Conservation (phyloP, 805 yeast genomes). For the Saccharomycopsis lassenensis region DNA sequence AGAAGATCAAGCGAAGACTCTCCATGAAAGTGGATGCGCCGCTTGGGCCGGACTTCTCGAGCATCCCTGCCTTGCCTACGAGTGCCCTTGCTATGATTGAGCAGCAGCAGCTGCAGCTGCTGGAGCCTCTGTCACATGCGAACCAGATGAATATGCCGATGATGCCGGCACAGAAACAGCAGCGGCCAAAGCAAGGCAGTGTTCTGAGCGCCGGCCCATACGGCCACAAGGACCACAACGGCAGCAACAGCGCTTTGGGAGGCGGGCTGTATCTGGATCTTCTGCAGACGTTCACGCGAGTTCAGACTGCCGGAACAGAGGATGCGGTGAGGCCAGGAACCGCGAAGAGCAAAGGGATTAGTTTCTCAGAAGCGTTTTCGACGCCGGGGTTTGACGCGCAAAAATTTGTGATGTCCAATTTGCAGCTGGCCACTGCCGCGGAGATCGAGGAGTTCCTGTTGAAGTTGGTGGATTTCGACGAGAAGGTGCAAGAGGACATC, state of each 20-base stretch:
- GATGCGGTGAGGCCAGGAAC: conserved; percentile 20
- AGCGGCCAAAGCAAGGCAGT: not conserved
- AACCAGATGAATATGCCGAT: conserved; percentile 6
- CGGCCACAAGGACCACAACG: conserved; percentile 22
- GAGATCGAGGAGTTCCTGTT: conserved; percentile 63
- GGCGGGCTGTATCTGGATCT: no score
- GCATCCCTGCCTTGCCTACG: conserved; percentile 16
- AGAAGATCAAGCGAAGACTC: conserved; percentile 16
- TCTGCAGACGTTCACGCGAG: no score
- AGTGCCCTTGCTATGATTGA: conserved; percentile 13
- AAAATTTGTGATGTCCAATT: conserved; percentile 34
- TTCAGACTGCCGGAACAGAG: no score
- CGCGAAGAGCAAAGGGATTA: conserved; percentile 19
- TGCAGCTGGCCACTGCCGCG: conserved; percentile 56
- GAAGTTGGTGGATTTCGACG: conserved; percentile 37
- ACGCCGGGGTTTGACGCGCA: conserved; percentile 37
- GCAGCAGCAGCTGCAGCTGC: conserved; percentile 6
- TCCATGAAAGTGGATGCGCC: conserved; percentile 15
- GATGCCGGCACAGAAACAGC: conserved; percentile 8
- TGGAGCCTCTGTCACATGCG: conserved; percentile 25
- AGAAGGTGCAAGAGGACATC: conserved; percentile 43
- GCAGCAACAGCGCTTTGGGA: conserved; percentile 9
- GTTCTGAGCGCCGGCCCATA: no score
- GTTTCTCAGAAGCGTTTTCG: conserved; percentile 26
- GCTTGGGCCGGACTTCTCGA: conserved; percentile 9